Percentiles rank a stretch among this genome's conserved stretches.
phyloP scores from a whole-genome alignment of 2,329 filamentous ascomycete genomes.

The Biscogniauxia mediterranea region DNA sequence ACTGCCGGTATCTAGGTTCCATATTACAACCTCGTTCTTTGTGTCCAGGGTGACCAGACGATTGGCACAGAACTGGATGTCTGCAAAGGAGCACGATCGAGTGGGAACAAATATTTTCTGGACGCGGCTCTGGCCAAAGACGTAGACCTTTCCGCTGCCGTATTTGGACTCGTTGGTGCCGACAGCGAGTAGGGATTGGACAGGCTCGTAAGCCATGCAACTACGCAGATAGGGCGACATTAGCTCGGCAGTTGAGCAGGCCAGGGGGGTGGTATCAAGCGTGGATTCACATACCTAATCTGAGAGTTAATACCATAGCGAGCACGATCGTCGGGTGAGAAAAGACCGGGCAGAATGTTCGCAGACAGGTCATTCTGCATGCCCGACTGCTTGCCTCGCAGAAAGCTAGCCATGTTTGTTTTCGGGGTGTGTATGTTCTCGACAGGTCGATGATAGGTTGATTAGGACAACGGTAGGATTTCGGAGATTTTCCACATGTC shows the following conservation, averaged over 20 bases:
- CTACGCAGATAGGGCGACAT: slow-evolving; percentile 45
- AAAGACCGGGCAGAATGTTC: slow-evolving; percentile 73
- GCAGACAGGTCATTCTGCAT: slow-evolving; percentile 88
- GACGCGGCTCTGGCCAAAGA: slow-evolving; percentile 81
- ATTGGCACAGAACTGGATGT: slow-evolving; percentile 81
- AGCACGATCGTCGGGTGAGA: slow-evolving; percentile 78
- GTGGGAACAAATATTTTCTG: slow-evolving; percentile 70
- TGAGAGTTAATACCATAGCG: slow-evolving; percentile 81
- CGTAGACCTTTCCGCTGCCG: slow-evolving; percentile 82
- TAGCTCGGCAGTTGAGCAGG: slow-evolving; percentile 3
- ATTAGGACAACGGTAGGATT: slow-evolving; percentile 1
- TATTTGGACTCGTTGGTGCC: slow-evolving; percentile 87
- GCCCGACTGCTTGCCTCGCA: slow-evolving; percentile 90
- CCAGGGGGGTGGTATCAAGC: background rate
- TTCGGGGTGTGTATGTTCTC: background rate
- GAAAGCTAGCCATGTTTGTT: slow-evolving; percentile 77
- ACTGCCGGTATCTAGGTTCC: slow-evolving; percentile 70
- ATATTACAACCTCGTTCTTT: slow-evolving; percentile 82
- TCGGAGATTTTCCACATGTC: background rate
- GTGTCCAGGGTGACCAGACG: slow-evolving; percentile 82
- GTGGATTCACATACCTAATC: slow-evolving; percentile 49
- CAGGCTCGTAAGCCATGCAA: slow-evolving; percentile 84
- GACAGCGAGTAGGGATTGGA: slow-evolving; percentile 89
- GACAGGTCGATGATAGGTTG: slow-evolving; percentile 7
- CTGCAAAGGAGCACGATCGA: slow-evolving; percentile 70